Percentiles rank a stretch among this genome's conserved stretches.
These are phyloP conservation scores for Reutealis trisperma DNA, from an alignment of 345 rosid genomes.

Conservation along the genomic window DNA sequence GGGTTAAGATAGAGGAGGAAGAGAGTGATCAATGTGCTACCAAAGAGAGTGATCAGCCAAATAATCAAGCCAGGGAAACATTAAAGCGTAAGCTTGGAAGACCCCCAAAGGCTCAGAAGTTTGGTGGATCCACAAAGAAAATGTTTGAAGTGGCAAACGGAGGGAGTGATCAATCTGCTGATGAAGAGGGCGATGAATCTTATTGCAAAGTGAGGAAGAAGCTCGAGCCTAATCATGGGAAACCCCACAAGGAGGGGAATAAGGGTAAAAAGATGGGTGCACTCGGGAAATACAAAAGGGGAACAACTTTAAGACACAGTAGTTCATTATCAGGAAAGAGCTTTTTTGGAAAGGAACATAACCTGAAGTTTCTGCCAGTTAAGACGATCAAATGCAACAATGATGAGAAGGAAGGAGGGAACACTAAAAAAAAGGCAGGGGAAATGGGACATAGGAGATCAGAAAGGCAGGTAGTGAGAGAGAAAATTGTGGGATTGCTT, in stretches of 20 bases:
- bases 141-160: constrained; percentile 18
- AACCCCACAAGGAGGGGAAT: constrained; percentile 4
- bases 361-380: constrained; percentile 20
- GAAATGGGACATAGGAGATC: constrained; percentile 26
- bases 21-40: background rate
- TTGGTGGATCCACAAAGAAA: background rate
- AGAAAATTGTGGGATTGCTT: constrained; percentile 64
- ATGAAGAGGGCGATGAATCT: background rate
- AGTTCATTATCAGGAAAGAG: constrained; percentile 22
- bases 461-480: constrained; percentile 60
- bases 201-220: background rate
- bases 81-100: constrained; percentile 29
- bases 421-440: constrained; percentile 22
- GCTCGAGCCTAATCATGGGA: constrained; percentile 19
- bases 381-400: constrained; percentile 23
- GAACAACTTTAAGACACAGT: constrained; percentile 1
- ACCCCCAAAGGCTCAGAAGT: constrained; percentile 18
- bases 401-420: constrained; percentile 24
- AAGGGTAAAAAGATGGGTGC: background rate
- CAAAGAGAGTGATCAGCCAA: constrained; percentile 18
- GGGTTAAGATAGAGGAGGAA: background rate
- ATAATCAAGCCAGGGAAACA: constrained; percentile 17
- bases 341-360: constrained; percentile 19
- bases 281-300: background rate
- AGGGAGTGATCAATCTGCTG: constrained; percentile 2